Percentiles rank a stretch among this genome's conserved stretches.
Evolutionary conservation across 768 basidiomycete genomes (phyloP).

Genomic region (Cyclocybe cylindracea): DNA sequence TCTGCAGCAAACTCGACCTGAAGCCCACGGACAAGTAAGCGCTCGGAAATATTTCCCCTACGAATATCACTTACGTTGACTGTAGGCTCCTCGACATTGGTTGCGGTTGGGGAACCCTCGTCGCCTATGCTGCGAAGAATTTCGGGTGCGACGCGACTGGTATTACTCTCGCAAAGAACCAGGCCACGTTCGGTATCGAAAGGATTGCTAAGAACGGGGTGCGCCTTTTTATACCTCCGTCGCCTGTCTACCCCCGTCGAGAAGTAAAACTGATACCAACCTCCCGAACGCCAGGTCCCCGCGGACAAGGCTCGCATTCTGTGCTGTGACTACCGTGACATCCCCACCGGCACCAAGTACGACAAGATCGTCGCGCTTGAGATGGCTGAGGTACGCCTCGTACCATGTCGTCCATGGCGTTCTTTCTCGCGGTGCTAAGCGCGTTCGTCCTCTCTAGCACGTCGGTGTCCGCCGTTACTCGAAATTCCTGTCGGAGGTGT

Average conservation of each 20-base stretch:
- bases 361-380: conserved; percentile 96
- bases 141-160: conserved; percentile 94
- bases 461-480: conserved; percentile 94
- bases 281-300: conserved; percentile 39
- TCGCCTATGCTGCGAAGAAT: conserved; percentile 95
- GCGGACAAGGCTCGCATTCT: conserved; percentile 83
- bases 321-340: conserved; percentile 91
- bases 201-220: conserved; percentile 83
- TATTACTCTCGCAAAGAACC: conserved; percentile 89
- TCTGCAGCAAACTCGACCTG: conserved; percentile 92
- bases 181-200: conserved; percentile 89
- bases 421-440: neutral
- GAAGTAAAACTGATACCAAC: neutral
- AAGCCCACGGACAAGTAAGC: conserved; percentile 73
- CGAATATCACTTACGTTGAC: conserved; percentile 23
- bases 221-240: conserved; percentile 7
- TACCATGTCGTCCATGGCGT: neutral
- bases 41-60: conserved; percentile 7
- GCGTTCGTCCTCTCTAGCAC: conserved; percentile 54
- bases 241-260: neutral
- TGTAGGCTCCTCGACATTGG: conserved; percentile 76
- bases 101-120: conserved; percentile 96
- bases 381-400: conserved; percentile 84
- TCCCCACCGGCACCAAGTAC: conserved; percentile 77
- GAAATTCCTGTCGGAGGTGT: conserved; percentile 87